Base-by-base conservation (phyloP, 106 monocot species). In the Iris macrosiphon region DNA sequence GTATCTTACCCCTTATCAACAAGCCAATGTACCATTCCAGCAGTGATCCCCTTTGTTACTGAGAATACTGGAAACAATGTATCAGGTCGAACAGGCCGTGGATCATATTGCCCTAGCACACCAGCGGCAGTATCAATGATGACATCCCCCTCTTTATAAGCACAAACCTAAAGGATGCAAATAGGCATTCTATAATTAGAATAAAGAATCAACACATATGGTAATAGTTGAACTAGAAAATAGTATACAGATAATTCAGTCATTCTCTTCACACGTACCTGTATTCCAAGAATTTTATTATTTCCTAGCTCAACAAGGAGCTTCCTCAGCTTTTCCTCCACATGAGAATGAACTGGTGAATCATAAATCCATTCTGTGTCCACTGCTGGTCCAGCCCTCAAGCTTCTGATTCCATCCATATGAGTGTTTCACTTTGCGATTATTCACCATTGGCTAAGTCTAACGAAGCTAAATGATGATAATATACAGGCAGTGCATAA, bases 121-220 rank as follows among this genome's bases (percentile, higher is more conserved):
- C 96, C 96, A 37, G 90, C 90, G 52, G 96, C 73, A 23, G 96
- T 98, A 71, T 98, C 96, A 59, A 98, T 90, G 40, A 98, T 75
- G 19, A 98, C 96, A 25, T 78, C 69, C 44, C 96, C 96, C 78
- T 85, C 80, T 72, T 98, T 98, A 52, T 98, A 98, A 1, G 87
- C 96, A 71, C 96, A 98, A 0, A 98, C 90, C 96, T 98, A 28
- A 66, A 54, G 55, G 19, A 62, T n/a, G n/a, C n/a, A n/a, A n/a
- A n/a, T n/a, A n/a, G n/a, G n/a, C n/a, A n/a, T n/a, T n/a, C n/a
- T n/a, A n/a, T n/a, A n/a, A n/a, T n/a, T n/a, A n/a, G n/a, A n/a
- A n/a, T n/a, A n/a, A n/a, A n/a, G n/a, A n/a, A n/a, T n/a, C n/a
- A n/a, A n/a, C n/a, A n/a, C n/a, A n/a, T n/a, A n/a, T n/a, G n/a